Evolutionary conservation across 1,284 basidiomycete species (phyloP), one percentile per base, ranked within the genome.

Genomic region (Leucoagaricus sp.): DNA sequence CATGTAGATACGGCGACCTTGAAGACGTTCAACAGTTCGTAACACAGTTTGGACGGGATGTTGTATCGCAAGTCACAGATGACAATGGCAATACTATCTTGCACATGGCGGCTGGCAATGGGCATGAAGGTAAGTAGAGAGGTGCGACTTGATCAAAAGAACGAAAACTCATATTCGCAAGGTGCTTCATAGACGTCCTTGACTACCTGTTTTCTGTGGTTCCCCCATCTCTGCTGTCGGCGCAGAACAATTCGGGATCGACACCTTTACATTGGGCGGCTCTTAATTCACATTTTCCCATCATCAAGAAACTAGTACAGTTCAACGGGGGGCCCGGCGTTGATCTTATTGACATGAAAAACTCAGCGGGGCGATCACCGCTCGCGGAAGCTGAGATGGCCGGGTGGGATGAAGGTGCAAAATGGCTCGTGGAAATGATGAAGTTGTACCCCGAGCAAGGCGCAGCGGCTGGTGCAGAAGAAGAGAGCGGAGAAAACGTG

Each of bases 251-350:
- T 42, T 80, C 89, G 1, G 80, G 84, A 57, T 93, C 91, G 13
- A 94, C 91, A 1, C 79, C 94, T 4, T 73, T 96, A 9, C 94
- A 96, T 68, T 96, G 93, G 93, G 93, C 94, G 0, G 84, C 90
- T 1, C 69, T 94, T 40, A 96, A 96, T 71, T 78, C 82, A 13
- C 93, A 95, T 62, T 79, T 95, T 5, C 65, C 72, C 8, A 71
- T 86, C 51, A 81, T 85, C 1, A 79, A 89, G 69, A 77, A 77
- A n/a, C 82, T 96, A 31, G 84, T 94, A 12, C 70, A 76, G 54
- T 78, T 78, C 61, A 74, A 80, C 0, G 64, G 63, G 19, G 86
- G 86, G 0, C 82, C 85, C 0, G 89, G 89, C 0, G 66, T 80
- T 2, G 76, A 79, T 63, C 69, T 92, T 52, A 89, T 93, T 56